Percentiles rank a stretch among this genome's conserved stretches.
phyloP scores from a whole-genome alignment of 2,329 filamentous ascomycete species.

The Lachnellula arida region DNA sequence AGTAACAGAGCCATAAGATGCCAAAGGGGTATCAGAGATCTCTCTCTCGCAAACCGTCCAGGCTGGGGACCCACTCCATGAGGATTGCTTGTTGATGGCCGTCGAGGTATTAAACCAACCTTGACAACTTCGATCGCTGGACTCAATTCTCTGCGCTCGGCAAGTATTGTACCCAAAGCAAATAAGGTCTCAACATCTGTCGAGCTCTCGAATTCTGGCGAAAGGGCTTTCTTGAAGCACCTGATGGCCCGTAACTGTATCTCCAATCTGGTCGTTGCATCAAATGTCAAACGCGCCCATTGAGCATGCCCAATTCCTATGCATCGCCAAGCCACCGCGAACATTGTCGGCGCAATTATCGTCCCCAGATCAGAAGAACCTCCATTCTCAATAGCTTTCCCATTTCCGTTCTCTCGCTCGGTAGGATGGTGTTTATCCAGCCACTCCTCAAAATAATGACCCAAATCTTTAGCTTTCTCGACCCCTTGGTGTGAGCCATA shows the following conservation, averaged over 20 bases:
- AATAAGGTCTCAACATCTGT: constrained; percentile 75
- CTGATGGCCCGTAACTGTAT: constrained; percentile 75
- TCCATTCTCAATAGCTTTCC: constrained; percentile 17
- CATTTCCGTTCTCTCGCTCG: constrained; percentile 14
- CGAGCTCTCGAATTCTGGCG: constrained; percentile 59
- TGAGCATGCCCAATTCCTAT: constrained; percentile 82
- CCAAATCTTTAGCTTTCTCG: constrained; percentile 72
- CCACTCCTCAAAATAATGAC: constrained; percentile 68
- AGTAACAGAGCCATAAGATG: constrained; percentile 83
- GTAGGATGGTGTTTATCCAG: constrained; percentile 52
- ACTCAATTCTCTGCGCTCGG: constrained; percentile 77
- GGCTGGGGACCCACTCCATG: constrained; percentile 31
- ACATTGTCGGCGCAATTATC: constrained; percentile 51
- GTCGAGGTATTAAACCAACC: constrained; percentile 62
- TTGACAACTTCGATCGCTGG: constrained; percentile 80
- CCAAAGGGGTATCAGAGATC: constrained; percentile 74
- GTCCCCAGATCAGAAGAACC: constrained; percentile 16
- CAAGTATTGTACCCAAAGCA: constrained; percentile 76
- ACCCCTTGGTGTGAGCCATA: constrained; percentile 72
- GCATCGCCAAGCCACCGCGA: constrained; percentile 74
- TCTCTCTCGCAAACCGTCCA: constrained; percentile 46
- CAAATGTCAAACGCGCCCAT: constrained; percentile 78
- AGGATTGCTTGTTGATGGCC: constrained; percentile 36
- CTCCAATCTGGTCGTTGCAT: constrained; percentile 64
- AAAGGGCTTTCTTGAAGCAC: constrained; percentile 68